A percentile compares a stretch with the other conserved stretches of the same genome.
Evolutionary conservation across 768 basidiomycete genomes (phyloP).

Genomic region (Cubamyces lactineus): DNA sequence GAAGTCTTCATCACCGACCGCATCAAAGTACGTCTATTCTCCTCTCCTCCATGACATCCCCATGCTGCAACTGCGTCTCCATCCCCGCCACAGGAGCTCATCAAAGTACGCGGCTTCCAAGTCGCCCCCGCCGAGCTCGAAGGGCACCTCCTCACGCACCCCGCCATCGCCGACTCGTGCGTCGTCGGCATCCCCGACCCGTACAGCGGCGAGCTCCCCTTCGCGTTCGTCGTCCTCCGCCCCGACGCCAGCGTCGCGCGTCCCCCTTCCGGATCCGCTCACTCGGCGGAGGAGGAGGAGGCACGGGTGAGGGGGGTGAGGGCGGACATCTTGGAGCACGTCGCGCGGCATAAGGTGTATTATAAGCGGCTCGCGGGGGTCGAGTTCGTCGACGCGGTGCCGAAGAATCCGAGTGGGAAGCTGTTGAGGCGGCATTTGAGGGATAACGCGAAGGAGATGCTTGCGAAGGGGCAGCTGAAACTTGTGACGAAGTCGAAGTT

Average conservation of each 20-base stretch:
- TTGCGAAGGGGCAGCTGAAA: conserved; percentile 13
- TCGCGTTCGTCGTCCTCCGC: conserved; percentile 67
- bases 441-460: conserved; percentile 27
- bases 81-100: conserved; percentile 50
- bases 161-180: conserved; percentile 46
- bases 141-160: conserved; percentile 40
- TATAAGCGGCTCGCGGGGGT: conserved; percentile 45
- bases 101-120: conserved; percentile 60
- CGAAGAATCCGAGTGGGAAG: conserved; percentile 40
- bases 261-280: too few species aligned
- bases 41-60: not conserved
- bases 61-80: too few species aligned
- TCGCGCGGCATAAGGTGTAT: conserved; percentile 33
- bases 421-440: conserved; percentile 34
- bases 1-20: conserved; percentile 74
- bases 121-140: conserved; percentile 42
- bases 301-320: conserved; percentile 45
- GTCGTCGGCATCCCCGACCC: conserved; percentile 66
- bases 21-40: conserved; percentile 45
- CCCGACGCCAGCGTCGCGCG: conserved; percentile 41
- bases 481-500: conserved; percentile 16
- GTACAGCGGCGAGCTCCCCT: conserved; percentile 73
- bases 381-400: conserved; percentile 40
- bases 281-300: conserved; percentile 38
- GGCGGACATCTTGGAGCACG: conserved; percentile 48